Percentiles rank a stretch among this genome's conserved stretches.
Conservation (phyloP, 2,329 filamentous ascomycete genomes). For the Trichoderma sp. region DNA sequence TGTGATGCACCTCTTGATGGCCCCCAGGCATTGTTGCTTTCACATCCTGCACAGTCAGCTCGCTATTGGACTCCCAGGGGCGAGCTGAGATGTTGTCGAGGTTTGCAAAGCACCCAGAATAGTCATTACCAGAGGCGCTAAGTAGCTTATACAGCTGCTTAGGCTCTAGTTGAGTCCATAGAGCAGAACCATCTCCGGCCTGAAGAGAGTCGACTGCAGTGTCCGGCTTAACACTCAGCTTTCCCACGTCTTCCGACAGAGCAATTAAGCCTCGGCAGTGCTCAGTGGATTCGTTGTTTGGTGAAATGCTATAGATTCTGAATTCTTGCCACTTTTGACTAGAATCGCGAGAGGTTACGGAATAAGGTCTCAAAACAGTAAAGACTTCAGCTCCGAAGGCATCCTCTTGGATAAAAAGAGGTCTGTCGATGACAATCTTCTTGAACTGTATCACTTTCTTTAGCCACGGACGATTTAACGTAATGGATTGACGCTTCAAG, state of each 20-base stretch:
- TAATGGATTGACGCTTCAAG: slow-evolving; percentile 29
- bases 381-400: slow-evolving; percentile 30
- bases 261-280: slow-evolving; percentile 27
- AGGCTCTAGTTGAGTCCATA: slow-evolving; percentile 15
- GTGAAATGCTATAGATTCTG: slow-evolving; percentile 26
- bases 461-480: slow-evolving; percentile 19
- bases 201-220: neutral
- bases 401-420: slow-evolving; percentile 28
- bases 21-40: slow-evolving; percentile 26
- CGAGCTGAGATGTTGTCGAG: slow-evolving; percentile 17
- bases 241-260: slow-evolving; percentile 12
- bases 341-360: slow-evolving; percentile 19
- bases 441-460: slow-evolving; percentile 22
- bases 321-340: slow-evolving; percentile 28
- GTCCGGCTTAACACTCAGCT: neutral
- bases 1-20: slow-evolving; percentile 28
- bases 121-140: slow-evolving; percentile 21
- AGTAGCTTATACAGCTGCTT: slow-evolving; percentile 24
- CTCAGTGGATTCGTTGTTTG: slow-evolving; percentile 26
- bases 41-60: slow-evolving; percentile 28
- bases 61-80: slow-evolving; percentile 23
- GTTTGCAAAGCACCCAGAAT: slow-evolving; percentile 27
- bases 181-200: neutral
- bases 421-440: slow-evolving; percentile 24
- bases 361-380: slow-evolving; percentile 19